Conservation (phyloP, 2,329 filamentous ascomycete genomes). For the Aspergillus terreus region DNA sequence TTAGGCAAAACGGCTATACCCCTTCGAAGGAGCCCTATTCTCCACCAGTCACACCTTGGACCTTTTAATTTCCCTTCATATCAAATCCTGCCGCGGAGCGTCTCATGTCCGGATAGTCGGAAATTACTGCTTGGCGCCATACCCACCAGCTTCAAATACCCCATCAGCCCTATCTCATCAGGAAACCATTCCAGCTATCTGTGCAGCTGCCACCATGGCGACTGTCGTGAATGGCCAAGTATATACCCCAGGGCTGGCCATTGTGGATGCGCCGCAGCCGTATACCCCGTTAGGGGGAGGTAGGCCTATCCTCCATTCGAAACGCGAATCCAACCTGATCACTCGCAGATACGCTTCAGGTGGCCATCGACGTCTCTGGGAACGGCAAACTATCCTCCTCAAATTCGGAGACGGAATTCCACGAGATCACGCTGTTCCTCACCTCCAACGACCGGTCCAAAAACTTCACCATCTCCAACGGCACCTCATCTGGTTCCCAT, state of each 20-base stretch:
- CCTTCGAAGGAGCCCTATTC: neutral
- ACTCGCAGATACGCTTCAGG: conserved; percentile 49
- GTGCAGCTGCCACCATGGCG: conserved; percentile 45
- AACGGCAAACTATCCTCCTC: conserved; percentile 58
- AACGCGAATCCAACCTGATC: neutral
- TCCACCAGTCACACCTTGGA: neutral
- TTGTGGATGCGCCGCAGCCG: conserved; percentile 64
- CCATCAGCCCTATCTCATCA: neutral
- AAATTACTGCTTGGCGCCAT: conserved; percentile 7
- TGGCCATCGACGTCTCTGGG: conserved; percentile 64
- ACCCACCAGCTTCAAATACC: neutral
- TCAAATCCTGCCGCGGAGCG: neutral
- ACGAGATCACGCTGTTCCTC: conserved; percentile 65
- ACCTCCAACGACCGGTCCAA: conserved; percentile 60
- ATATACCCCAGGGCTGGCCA: conserved; percentile 65
- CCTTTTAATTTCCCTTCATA: neutral
- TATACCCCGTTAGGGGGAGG: conserved; percentile 62
- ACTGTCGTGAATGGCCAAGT: conserved; percentile 64
- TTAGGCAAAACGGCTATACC: neutral
- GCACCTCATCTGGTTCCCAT: conserved; percentile 43
- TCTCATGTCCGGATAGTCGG: conserved; percentile 1
- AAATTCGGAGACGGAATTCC: conserved; percentile 53
- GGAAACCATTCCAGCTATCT: neutral
- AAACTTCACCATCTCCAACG: conserved; percentile 67
- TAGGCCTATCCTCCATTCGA: conserved; percentile 31